Evolutionary conservation across 108 stramenopile genomes (phyloP), one percentile per base, ranked within the genome.

Genomic region (Skeletonema marinoi): DNA sequence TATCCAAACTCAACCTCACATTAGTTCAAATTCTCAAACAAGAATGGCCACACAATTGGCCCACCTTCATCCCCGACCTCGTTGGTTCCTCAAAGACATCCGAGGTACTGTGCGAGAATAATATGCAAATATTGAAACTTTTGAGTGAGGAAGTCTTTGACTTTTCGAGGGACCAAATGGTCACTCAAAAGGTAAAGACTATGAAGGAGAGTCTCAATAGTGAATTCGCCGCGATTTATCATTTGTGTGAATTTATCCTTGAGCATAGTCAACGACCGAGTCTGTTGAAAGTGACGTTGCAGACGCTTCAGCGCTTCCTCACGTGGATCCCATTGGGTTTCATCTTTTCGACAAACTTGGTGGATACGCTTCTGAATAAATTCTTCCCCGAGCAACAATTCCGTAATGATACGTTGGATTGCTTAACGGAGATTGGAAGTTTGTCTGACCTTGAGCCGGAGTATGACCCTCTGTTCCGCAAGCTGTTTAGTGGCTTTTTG

Each of bases 11-110:
- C 44, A 98, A 99, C 78, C 88, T 97, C 41, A 98, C 98, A 21
- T 90, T 99, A 3, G 98, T 99, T 19, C 90, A 96, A 75, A 97
- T 99, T 56, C 88, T 99, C 65, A 99, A 99, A 88, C 98, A 99
- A 67, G 99, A 99, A 85, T 99, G 99, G 99, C 99, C 99, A 14
- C 98, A 99, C 92, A 98, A 99, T 81, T 99, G 99, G 99, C 97
- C 98, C 21, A 75, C 88, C 78, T 99, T 99, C 83, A 99, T 99
- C 79, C 71, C 87, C 39, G 98, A 99, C 78, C 93, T 99, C 10
- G 97, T 98, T 2, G 98, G 92, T 11, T 84, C 86, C 33, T 93
- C 92, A 68, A 93, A 96, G 69, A 96, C 93, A 12, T 87, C 85
- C 10, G 98, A 98, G 78, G 70, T 96, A 5, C 84, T 99, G 7